Conservation (phyloP, 495 filamentous ascomycete species). For the Lepidopterella palustris region DNA sequence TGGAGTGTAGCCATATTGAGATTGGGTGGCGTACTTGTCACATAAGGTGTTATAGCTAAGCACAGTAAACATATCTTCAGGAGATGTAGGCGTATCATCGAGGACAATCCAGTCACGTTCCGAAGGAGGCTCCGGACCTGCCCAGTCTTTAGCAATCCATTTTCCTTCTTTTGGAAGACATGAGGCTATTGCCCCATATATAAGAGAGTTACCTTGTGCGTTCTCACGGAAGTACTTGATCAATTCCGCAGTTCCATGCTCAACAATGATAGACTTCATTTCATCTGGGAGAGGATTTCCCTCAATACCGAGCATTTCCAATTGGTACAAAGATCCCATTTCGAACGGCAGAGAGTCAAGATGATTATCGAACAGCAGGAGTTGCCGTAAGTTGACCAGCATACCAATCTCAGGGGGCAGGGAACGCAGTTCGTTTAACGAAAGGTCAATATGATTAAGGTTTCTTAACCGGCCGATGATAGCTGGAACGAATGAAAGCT, state of each 20-base stretch:
- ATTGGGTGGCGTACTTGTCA: conserved; percentile 77
- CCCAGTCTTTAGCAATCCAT: conserved; percentile 31
- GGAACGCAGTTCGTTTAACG: conserved; percentile 74
- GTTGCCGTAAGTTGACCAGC: conserved; percentile 75
- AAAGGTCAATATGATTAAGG: conserved; percentile 75
- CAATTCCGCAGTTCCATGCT: conserved; percentile 77
- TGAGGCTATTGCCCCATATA: not conserved
- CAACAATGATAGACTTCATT: conserved; percentile 68
- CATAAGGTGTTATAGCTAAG: conserved; percentile 93
- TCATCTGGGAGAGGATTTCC: conserved; percentile 76
- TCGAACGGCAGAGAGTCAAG: conserved; percentile 76
- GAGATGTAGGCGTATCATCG: conserved; percentile 47
- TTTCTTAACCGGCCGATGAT: conserved; percentile 73
- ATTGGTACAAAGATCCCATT: conserved; percentile 74
- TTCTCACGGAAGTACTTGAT: conserved; percentile 75
- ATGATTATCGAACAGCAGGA: conserved; percentile 83
- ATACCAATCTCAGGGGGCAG: conserved; percentile 92
- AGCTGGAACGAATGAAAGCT: conserved; percentile 66
- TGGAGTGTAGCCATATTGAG: conserved; percentile 83
- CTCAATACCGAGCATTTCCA: conserved; percentile 86
- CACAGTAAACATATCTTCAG: conserved; percentile 62
- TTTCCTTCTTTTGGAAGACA: not conserved
- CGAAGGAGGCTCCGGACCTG: conserved; percentile 67
- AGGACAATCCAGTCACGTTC: conserved; percentile 64
- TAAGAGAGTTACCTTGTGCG: conserved; percentile 62